Conservation (phyloP, 176 grass and related monocot genomes). For the Avena atlantica region DNA sequence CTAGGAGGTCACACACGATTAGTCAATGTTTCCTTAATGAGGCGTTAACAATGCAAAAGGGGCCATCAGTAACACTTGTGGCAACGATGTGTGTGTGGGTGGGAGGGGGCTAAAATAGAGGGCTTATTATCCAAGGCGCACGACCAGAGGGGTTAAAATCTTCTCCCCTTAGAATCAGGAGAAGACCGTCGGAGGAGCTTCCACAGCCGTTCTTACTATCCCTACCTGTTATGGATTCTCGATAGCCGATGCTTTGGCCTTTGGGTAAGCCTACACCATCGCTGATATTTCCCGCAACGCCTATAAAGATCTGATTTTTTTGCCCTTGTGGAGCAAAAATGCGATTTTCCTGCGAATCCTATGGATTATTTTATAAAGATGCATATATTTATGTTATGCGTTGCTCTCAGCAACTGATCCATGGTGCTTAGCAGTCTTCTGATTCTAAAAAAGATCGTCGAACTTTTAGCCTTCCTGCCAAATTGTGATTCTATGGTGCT, state of each 20-base stretch:
- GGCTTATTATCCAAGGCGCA: no score
- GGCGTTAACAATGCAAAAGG: no score
- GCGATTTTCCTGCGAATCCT: neutral
- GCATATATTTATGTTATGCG: neutral
- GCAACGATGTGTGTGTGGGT: no score
- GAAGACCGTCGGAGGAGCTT: neutral
- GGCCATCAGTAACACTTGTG: no score
- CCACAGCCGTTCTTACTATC: neutral
- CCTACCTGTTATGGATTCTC: neutral
- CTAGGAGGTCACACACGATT: no score
- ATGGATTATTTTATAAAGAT: neutral
- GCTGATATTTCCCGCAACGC: neutral
- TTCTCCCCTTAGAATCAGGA: neutral
- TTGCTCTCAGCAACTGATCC: neutral
- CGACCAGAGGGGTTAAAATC: no score
- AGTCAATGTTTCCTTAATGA: no score
- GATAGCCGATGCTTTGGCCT: neutral
- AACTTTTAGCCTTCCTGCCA: neutral
- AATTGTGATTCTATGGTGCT: no score
- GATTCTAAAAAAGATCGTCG: neutral
- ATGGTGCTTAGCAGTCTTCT: neutral
- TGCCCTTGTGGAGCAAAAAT: neutral
- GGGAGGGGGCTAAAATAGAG: no score
- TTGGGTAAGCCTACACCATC: neutral
- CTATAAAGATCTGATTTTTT: neutral